Base-by-base conservation (phyloP, 202 grass and related monocot genomes). In the Setaria italica region DNA sequence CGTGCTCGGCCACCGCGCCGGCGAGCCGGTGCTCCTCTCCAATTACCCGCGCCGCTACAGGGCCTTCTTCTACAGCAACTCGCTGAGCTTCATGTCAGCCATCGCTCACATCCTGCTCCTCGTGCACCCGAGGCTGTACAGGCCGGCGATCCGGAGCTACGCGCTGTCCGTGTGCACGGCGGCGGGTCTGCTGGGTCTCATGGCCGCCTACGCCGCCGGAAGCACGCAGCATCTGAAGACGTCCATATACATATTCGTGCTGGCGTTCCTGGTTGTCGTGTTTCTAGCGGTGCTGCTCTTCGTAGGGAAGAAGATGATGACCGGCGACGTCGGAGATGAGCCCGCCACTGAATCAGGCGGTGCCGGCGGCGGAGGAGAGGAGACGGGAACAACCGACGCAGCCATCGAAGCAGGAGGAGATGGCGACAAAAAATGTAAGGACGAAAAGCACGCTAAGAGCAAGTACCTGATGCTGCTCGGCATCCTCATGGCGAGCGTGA, bases 71-170 rank as follows among this genome's bases (percentile, higher is more conserved):
- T 85, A 78, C 73, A 59, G 73, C 83, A 85, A 85, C 83, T 69
- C 83, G 35, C 49, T 69, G 63, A 77, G 50, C 73, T 85, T 85
- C 74, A 85, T 85, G 83, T 13, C 60, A 5, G 70, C 83, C 83
- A 71, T 82, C 66, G 89, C 81, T 4, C 62, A 80, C 51, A 87
- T 90, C 80, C 42, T 87, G 29, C 56, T 84, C n/a, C 66, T 90
- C 2, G 82, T 90, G 57, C 79, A 82, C 37, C 56, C 51, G 5
- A 75, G 20, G 4, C 54, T 85, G 54, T 77, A 77, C 53, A 9
- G 35, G 1, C 74, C 74, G 6, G 74, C 74, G 19, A 77, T 77
- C 0, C 20, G 55, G 58, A 78, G 66, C 62, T 32, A 53, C 11
- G 68, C 85, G 20, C 77, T 90, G 11, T 65, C 81, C 12, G 64